phyloP scores from a whole-genome alignment of 179 eudicot species.

The Actinidia polygama region DNA sequence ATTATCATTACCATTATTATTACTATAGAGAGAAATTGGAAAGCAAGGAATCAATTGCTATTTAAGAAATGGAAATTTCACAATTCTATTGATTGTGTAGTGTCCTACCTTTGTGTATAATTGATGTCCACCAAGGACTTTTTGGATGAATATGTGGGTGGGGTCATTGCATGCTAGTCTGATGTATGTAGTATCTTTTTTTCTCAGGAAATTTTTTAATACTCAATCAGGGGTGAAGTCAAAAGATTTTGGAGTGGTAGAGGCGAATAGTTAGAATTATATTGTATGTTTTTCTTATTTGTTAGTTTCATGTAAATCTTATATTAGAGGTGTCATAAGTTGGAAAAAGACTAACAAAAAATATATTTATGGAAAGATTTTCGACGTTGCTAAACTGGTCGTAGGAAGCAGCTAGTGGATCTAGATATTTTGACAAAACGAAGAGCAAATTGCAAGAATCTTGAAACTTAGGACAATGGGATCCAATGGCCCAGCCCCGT shows the following conservation, averaged over 20 bases:
- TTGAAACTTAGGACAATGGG: too few relatives aligned
- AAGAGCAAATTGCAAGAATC: too few relatives aligned
- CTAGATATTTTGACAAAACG: too few relatives aligned
- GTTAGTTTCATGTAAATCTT: too few relatives aligned
- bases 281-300: too few relatives aligned
- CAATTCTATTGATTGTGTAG: slow-evolving; percentile 2
- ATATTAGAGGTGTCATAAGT: too few relatives aligned
- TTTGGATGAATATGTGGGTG: not conserved
- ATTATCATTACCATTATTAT: slow-evolving; percentile 22
- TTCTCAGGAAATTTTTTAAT: not conserved
- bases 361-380: too few relatives aligned
- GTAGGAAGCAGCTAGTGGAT: too few relatives aligned
- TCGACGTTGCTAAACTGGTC: too few relatives aligned
- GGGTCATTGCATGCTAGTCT: not conserved
- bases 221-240: not conserved
- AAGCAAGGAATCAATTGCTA: not conserved
- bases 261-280: not conserved
- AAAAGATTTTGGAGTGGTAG: not conserved
- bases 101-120: not conserved
- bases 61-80: not conserved
- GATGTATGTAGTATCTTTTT: not conserved
- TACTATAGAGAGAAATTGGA: not conserved
- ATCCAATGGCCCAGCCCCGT: too few relatives aligned
- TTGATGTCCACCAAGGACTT: slow-evolving; percentile 2
- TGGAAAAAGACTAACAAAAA: too few relatives aligned